A percentile compares a stretch with the other conserved stretches of the same genome.
Evolutionary conservation across 805 yeast genomes (phyloP).

Genomic region (Zygoascus flipseniorum): DNA sequence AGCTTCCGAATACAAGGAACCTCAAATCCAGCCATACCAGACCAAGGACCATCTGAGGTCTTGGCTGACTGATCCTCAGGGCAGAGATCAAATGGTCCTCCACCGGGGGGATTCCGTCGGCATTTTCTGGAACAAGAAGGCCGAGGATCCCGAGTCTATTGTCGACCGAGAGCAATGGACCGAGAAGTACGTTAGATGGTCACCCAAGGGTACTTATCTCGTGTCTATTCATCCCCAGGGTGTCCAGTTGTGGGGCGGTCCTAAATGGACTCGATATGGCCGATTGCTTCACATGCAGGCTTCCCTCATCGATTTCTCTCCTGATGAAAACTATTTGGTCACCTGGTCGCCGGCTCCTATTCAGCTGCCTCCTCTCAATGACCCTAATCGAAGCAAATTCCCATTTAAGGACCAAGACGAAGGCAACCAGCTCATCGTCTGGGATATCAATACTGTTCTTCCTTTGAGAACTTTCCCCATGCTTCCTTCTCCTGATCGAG

Average conservation of each 20-base stretch:
- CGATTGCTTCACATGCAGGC: slow-evolving; percentile 86
- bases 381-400: slow-evolving; percentile 49
- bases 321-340: slow-evolving; percentile 81
- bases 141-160: slow-evolving; percentile 63
- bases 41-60: slow-evolving; percentile 75
- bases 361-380: slow-evolving; percentile 53
- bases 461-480: slow-evolving; percentile 87
- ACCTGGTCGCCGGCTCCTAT: slow-evolving; percentile 86
- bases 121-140: slow-evolving; percentile 76
- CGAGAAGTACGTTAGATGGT: slow-evolving; percentile 76
- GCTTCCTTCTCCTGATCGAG: slow-evolving; percentile 23
- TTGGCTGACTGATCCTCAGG: slow-evolving; percentile 83
- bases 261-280: slow-evolving; percentile 58
- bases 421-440: slow-evolving; percentile 88
- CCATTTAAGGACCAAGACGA: slow-evolving; percentile 83
- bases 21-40: slow-evolving; percentile 61
- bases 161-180: slow-evolving; percentile 81
- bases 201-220: slow-evolving; percentile 87
- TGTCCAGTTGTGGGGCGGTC: slow-evolving; percentile 94
- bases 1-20: slow-evolving; percentile 54
- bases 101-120: slow-evolving; percentile 77
- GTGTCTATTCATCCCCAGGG: slow-evolving; percentile 90
- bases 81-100: slow-evolving; percentile 82
- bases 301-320: slow-evolving; percentile 83
- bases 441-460: slow-evolving; percentile 81